Conservation (phyloP, 331 rosid genomes). For the Cydonia oblonga region DNA sequence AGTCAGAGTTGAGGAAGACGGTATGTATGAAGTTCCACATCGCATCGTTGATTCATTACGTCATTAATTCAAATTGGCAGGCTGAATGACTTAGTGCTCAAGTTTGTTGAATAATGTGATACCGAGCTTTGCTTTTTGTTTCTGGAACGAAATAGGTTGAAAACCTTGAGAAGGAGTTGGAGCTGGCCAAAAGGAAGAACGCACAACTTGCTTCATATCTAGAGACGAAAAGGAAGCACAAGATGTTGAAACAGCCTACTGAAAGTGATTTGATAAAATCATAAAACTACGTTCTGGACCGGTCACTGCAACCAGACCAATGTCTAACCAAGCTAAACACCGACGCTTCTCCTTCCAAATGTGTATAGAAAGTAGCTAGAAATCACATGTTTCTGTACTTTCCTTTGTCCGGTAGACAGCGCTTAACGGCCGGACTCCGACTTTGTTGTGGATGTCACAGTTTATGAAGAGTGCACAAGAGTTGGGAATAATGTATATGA, state of each 20-base stretch:
- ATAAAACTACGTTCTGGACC: neutral
- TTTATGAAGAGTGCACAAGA: neutral
- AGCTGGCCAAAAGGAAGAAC: conserved; percentile 32
- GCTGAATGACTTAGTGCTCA: neutral
- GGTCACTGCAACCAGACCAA: neutral
- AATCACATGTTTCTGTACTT: neutral
- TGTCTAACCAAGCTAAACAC: neutral
- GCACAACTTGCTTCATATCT: conserved; percentile 33
- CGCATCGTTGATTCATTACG: neutral
- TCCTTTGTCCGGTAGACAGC: neutral
- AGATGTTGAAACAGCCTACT: neutral
- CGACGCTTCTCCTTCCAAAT: neutral
- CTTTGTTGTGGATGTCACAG: neutral
- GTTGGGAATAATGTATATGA: neutral
- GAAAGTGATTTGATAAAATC: conserved; percentile 2
- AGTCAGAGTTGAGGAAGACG: conserved; percentile 45
- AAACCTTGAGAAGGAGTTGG: conserved; percentile 45
- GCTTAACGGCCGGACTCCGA: neutral
- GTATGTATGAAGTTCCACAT: conserved; percentile 27
- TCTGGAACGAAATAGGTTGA: conserved; percentile 39
- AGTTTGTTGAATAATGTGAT: neutral
- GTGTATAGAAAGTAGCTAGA: neutral
- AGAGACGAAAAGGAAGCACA: conserved; percentile 34
- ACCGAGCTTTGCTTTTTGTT: conserved; percentile 10
- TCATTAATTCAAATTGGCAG: neutral